phyloP scores from a whole-genome alignment of 2,329 filamentous ascomycete genomes.

The Teratosphaeria gauchensis region DNA sequence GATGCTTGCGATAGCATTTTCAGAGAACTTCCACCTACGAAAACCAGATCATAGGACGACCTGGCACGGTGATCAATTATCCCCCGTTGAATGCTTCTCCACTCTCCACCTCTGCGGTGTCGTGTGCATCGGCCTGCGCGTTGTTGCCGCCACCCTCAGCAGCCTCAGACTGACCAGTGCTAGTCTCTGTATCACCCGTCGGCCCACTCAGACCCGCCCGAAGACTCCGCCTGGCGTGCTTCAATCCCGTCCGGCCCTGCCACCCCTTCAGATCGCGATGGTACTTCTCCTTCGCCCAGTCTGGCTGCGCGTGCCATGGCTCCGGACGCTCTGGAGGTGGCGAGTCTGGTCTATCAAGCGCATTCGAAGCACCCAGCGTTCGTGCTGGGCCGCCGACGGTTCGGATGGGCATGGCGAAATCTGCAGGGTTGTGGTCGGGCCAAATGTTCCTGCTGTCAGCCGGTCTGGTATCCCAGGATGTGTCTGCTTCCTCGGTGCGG shows the following conservation, averaged over 20 bases:
- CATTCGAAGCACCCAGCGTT: not conserved
- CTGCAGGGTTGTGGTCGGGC: not conserved
- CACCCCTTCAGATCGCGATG: not conserved
- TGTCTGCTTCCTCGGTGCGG: not conserved
- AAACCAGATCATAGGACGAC: too few species aligned
- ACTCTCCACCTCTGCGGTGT: too few species aligned
- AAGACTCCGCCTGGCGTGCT: too few species aligned
- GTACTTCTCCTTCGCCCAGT: not conserved
- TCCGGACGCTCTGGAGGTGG: not conserved
- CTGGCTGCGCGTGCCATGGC: not conserved
- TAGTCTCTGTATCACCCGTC: too few species aligned
- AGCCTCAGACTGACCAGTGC: too few species aligned
- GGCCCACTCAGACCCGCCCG: too few species aligned
- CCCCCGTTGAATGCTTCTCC: too few species aligned
- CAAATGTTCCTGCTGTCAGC: not conserved
- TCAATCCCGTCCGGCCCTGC: too few species aligned
- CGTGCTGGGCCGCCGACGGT: not conserved
- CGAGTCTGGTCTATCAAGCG: not conserved
- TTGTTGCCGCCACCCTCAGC: too few species aligned
- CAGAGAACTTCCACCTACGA: not conserved
- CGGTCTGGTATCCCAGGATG: not conserved
- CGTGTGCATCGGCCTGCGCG: too few species aligned
- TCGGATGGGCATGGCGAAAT: not conserved
- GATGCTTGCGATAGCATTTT: not conserved
- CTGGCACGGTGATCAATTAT: too few species aligned